Evolutionary conservation across 1,139 yeast species (phyloP).

Genomic region (Lodderomyces oxycetoniae): DNA sequence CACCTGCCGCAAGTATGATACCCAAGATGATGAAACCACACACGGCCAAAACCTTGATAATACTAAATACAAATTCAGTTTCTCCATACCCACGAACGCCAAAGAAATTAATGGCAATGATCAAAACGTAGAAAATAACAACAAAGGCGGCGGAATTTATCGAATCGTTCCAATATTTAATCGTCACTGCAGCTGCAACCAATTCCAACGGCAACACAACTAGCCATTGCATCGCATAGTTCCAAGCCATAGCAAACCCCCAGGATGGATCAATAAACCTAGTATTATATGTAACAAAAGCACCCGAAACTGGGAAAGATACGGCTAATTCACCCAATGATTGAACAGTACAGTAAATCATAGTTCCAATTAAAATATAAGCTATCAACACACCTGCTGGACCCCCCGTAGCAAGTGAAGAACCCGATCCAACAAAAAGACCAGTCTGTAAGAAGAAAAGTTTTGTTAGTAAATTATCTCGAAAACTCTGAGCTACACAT

Average conservation of each 20-base stretch:
- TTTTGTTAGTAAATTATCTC: slow-evolving; percentile 1
- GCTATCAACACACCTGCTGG: slow-evolving; percentile 73
- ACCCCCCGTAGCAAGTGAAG: slow-evolving; percentile 56
- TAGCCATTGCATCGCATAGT: slow-evolving; percentile 69
- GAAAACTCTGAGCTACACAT: too few species aligned
- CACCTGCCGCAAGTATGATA: slow-evolving; percentile 65
- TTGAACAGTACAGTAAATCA: slow-evolving; percentile 62
- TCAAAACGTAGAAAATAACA: slow-evolving; percentile 55
- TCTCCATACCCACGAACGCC: slow-evolving; percentile 70
- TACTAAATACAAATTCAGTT: slow-evolving; percentile 60
- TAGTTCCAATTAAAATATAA: slow-evolving; percentile 40
- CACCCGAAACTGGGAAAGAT: slow-evolving; percentile 70
- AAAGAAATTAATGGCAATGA: slow-evolving; percentile 53
- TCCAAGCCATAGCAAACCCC: slow-evolving; percentile 78
- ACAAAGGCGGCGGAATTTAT: slow-evolving; percentile 68
- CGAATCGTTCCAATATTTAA: slow-evolving; percentile 56
- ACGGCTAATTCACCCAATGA: slow-evolving; percentile 71
- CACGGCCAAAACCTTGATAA: slow-evolving; percentile 59
- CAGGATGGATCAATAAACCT: slow-evolving; percentile 67
- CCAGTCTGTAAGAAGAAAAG: slow-evolving; percentile 57
- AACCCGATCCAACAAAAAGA: slow-evolving; percentile 63
- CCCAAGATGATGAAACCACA: slow-evolving; percentile 70
- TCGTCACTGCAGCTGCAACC: slow-evolving; percentile 72
- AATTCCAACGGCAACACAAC: slow-evolving; percentile 67
- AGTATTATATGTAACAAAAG: slow-evolving; percentile 58